Percentiles rank a stretch among this genome's conserved stretches.
Conservation (phyloP, 2,329 filamentous ascomycete genomes). For the Plenodomus lindquistii region DNA sequence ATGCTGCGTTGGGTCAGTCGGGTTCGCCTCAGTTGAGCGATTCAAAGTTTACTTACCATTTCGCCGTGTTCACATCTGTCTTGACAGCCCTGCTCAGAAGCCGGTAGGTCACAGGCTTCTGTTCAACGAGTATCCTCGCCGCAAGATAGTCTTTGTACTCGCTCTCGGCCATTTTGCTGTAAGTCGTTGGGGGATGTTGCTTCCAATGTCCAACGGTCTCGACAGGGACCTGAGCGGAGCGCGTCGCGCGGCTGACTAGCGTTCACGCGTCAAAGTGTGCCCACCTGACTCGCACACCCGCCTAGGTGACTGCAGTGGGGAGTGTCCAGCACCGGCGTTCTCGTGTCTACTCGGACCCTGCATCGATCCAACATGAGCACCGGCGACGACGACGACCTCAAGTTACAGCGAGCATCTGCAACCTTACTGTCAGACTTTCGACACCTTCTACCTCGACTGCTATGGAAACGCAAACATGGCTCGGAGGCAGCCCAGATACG, state of each 20-base stretch:
- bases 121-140: conserved; percentile 74
- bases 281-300: conserved; percentile 28
- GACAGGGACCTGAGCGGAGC: conserved; percentile 6
- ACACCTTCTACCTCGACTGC: conserved; percentile 38
- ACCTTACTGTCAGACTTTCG: conserved; percentile 35
- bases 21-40: not conserved
- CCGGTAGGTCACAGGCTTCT: conserved; percentile 80
- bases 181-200: conserved; percentile 1
- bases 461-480: conserved; percentile 41
- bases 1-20: conserved; percentile 60
- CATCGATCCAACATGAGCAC: conserved; percentile 33
- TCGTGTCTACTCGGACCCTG: not conserved
- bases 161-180: conserved; percentile 55
- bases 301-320: not conserved
- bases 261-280: conserved; percentile 32
- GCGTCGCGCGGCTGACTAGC: conserved; percentile 31
- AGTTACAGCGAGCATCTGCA: conserved; percentile 49
- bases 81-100: conserved; percentile 79
- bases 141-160: conserved; percentile 72
- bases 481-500: conserved; percentile 34
- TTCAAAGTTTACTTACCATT: conserved; percentile 65
- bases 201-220: not conserved
- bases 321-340: not conserved
- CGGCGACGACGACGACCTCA: conserved; percentile 52
- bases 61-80: conserved; percentile 83